Conservation (phyloP, 1,284 basidiomycete species). For the Trichosporon ovoides region DNA sequence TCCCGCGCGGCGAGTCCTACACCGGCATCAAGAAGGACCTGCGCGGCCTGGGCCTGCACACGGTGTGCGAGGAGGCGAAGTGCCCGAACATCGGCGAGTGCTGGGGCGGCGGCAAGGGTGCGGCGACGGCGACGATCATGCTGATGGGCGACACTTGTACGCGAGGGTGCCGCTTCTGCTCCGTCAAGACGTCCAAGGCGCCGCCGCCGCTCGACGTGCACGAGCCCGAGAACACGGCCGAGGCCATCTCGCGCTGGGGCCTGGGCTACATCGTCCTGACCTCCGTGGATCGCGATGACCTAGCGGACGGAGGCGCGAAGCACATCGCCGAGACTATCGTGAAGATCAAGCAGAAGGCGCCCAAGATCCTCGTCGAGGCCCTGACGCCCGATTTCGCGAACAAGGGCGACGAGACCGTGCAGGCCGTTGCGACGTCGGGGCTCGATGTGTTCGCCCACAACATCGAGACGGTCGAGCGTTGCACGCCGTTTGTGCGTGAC, state of each 20-base stretch:
- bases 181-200: slow-evolving; percentile 85
- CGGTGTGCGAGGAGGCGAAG: slow-evolving; percentile 97
- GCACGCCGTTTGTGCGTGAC: slow-evolving; percentile 93
- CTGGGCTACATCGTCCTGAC: slow-evolving; percentile 97
- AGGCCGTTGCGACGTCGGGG: slow-evolving; percentile 79
- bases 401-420: slow-evolving; percentile 62
- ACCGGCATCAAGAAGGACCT: slow-evolving; percentile 93
- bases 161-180: slow-evolving; percentile 94
- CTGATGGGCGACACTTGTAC: slow-evolving; percentile 99
- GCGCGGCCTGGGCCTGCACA: slow-evolving; percentile 82
- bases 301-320: slow-evolving; percentile 82
- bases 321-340: slow-evolving; percentile 93
- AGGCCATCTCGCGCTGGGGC: slow-evolving; percentile 97
- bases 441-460: slow-evolving; percentile 99
- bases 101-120: slow-evolving; percentile 87
- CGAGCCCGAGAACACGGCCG: slow-evolving; percentile 96
- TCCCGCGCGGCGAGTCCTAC: slow-evolving; percentile 83
- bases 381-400: slow-evolving; percentile 93
- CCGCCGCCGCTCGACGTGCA: slow-evolving; percentile 91
- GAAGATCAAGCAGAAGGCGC: slow-evolving; percentile 95
- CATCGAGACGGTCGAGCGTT: slow-evolving; percentile 86
- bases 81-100: slow-evolving; percentile 99
- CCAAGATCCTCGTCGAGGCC: slow-evolving; percentile 92
- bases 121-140: slow-evolving; percentile 99
- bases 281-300: slow-evolving; percentile 92